These are phyloP conservation scores for Neohortaea acidophila DNA, from an alignment of 495 filamentous ascomycete species.

Conservation along the genomic window DNA sequence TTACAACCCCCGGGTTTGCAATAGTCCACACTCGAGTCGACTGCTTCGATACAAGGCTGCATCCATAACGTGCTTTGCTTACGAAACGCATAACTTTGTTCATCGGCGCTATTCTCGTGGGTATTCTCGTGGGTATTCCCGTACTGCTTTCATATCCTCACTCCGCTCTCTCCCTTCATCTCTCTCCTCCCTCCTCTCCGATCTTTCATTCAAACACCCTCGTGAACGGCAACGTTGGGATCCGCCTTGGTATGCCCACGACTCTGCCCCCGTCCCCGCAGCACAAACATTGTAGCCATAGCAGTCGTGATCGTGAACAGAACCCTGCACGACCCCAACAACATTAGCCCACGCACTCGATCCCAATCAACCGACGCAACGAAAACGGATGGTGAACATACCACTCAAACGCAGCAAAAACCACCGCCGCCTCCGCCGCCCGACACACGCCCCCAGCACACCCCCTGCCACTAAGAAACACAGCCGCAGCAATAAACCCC, in stretches of 20 bases:
- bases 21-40: no score
- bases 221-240: slow-evolving; percentile 24
- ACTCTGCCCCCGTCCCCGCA: slow-evolving; percentile 15
- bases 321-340: slow-evolving; percentile 26
- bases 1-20: no score
- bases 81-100: no score
- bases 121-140: no score
- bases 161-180: no score
- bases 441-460: slow-evolving; percentile 36
- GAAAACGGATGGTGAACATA: slow-evolving; percentile 20
- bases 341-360: background rate
- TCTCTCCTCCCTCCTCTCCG: background rate
- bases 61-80: no score
- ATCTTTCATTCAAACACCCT: slow-evolving; percentile 21
- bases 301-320: slow-evolving; percentile 36
- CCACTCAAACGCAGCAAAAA: slow-evolving; percentile 45
- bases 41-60: no score
- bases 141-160: no score
- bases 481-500: slow-evolving; percentile 60
- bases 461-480: slow-evolving; percentile 35
- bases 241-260: slow-evolving; percentile 13
- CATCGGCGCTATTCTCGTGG: no score
- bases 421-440: slow-evolving; percentile 36
- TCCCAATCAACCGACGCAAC: no score
- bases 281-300: slow-evolving; percentile 28